Percentiles rank a stretch among this genome's conserved stretches.
Conservation (phyloP, 106 monocot species). For the Dendrobium nobile region DNA sequence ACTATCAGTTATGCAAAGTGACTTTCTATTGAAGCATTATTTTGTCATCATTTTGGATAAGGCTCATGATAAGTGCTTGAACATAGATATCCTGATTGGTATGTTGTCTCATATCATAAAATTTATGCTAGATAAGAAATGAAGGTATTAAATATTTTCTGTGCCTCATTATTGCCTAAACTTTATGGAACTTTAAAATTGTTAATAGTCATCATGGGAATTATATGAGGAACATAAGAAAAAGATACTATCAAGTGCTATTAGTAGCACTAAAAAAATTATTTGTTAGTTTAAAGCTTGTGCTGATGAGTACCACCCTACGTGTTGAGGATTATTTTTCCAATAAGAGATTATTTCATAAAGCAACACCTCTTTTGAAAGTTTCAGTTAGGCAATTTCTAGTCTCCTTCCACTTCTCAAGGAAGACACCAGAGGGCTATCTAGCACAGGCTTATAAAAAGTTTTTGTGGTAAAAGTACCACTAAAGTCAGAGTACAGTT, state of each 20-base stretch:
- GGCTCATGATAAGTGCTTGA: slow-evolving; percentile 97
- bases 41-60: slow-evolving; percentile 91
- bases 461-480: slow-evolving; percentile 50
- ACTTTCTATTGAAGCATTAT: slow-evolving; percentile 73
- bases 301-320: slow-evolving; percentile 95
- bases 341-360: slow-evolving; percentile 60
- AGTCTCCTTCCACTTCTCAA: slow-evolving; percentile 83
- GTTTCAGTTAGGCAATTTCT: slow-evolving; percentile 78
- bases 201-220: slow-evolving; percentile 23
- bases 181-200: background rate
- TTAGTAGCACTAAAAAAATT: slow-evolving; percentile 43
- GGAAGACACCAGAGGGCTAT: slow-evolving; percentile 72
- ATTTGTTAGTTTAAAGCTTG: slow-evolving; percentile 53
- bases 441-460: slow-evolving; percentile 84
- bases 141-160: background rate
- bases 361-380: slow-evolving; percentile 65
- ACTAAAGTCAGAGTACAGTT: no score
- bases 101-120: slow-evolving; percentile 85
- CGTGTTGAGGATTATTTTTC: slow-evolving; percentile 83
- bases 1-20: slow-evolving; percentile 45
- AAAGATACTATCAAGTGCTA: slow-evolving; percentile 39
- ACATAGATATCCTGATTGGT: slow-evolving; percentile 91
- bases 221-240: slow-evolving; percentile 67
- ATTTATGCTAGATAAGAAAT: slow-evolving; percentile 44
- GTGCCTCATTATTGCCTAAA: background rate